Base-by-base conservation (phyloP, 352 stramenopile genomes). In the Globisporangium emineosum region DNA sequence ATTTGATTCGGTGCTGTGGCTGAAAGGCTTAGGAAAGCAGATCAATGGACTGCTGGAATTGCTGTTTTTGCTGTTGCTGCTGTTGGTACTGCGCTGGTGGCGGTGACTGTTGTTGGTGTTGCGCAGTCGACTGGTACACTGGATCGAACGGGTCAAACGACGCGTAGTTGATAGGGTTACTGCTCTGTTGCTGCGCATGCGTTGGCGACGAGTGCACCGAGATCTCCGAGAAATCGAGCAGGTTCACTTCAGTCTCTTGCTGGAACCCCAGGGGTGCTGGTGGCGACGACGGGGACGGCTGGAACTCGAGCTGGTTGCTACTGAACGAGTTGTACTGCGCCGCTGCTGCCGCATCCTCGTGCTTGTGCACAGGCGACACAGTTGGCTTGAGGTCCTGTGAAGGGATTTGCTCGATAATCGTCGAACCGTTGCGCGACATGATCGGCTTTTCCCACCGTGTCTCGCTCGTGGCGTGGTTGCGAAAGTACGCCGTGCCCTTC, bases 391-490 rank as follows among this genome's bases (percentile, higher is more conserved):
- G 33, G 10, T 67, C 62, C 43, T 67, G 62, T 13, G 70, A 66
- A 3, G 72, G 68, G 2, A 75, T 59, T 9, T 60, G 67, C 19
- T 54, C 81, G 6, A 72, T 77, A 15, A 70, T 62, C 54, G 61
- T 60, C 37, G 60, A 62, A 27, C 79, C 76, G 15, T 68, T 71
- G 43, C 83, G 83, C 6, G 78, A 76, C 68, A 91, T 77, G 60
- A 89, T 70, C 2, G 84, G 86, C 57, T 88, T 89, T 60, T 92
- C 83, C 86, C 86, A 95, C 61, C 84, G 77, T 23, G 82, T 88
- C 42, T 86, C 69, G 8, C 76, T 76, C n/a, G 71, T 86, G 3
- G 57, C 52, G 47, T 89, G 75, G 47, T 95, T 86, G 47, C 81
- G 83, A 40, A 89, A 95, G 67, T 95, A 95, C 35, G 85, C 78